phyloP scores from a whole-genome alignment of 805 yeast genomes.

The Barnettozyma botsteinii region DNA sequence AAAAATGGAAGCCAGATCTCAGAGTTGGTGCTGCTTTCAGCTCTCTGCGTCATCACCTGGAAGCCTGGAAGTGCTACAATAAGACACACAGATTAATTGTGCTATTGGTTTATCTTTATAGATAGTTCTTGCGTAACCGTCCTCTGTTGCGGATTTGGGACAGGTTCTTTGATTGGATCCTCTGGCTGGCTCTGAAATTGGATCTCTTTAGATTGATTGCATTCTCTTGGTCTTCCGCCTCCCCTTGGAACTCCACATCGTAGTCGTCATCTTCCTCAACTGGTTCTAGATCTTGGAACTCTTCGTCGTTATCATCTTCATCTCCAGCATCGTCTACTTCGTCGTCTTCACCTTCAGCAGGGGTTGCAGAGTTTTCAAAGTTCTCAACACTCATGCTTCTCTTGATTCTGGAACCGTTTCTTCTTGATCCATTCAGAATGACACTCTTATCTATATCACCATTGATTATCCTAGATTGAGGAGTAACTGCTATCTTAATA shows the following conservation, averaged over 20 bases:
- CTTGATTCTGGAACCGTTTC: not conserved
- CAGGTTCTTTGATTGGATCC: constrained; percentile 22
- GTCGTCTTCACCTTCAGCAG: not conserved
- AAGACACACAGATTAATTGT: no score
- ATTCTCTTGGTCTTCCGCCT: constrained; percentile 16
- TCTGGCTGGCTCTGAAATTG: constrained; percentile 15
- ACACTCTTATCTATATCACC: constrained; percentile 7
- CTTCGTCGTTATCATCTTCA: constrained; percentile 13
- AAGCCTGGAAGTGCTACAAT: no score
- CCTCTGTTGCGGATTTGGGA: constrained; percentile 21
- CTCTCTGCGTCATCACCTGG: no score
- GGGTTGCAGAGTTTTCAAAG: no score
- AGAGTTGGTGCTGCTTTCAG: no score
- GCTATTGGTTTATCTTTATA: not conserved
- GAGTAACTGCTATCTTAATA: constrained; percentile 7
- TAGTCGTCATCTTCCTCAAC: constrained; percentile 4
- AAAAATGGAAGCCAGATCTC: no score
- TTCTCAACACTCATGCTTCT: not conserved
- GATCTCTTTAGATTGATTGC: constrained; percentile 18
- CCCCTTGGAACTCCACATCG: constrained; percentile 7
- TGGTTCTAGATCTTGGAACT: constrained; percentile 3
- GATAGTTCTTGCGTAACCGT: constrained; percentile 14
- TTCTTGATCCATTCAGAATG: constrained; percentile 2
- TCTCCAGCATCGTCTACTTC: constrained; percentile 3
- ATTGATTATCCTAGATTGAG: constrained; percentile 1